Percentiles rank a stretch among this genome's conserved stretches.
These are phyloP conservation scores for Citrus trifoliata DNA, from an alignment of 345 rosid genomes.

Conservation along the genomic window DNA sequence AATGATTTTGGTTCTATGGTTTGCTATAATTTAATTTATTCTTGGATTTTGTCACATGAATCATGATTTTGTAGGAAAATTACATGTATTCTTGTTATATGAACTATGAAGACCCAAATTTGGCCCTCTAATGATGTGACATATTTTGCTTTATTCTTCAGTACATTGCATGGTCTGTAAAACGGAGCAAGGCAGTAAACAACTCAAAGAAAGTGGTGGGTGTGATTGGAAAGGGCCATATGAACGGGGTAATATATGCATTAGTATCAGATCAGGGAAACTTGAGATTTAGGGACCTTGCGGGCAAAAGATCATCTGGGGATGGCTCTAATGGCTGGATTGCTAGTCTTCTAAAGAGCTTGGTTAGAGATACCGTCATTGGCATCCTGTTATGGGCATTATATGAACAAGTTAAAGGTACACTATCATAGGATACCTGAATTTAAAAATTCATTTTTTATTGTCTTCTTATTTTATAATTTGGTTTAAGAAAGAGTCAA, in stretches of 20 bases:
- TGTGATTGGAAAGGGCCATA: constrained; percentile 79
- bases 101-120: neutral
- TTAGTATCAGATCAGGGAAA: constrained; percentile 68
- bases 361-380: constrained; percentile 47
- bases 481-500: too few relatives aligned
- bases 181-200: constrained; percentile 89
- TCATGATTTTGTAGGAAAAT: neutral
- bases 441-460: neutral
- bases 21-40: neutral
- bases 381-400: constrained; percentile 50
- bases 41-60: neutral
- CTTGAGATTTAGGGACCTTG: constrained; percentile 68
- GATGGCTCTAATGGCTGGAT: constrained; percentile 31
- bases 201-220: constrained; percentile 73
- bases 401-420: constrained; percentile 34
- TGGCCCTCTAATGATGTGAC: neutral
- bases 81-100: too few relatives aligned
- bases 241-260: constrained; percentile 83
- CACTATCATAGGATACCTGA: neutral
- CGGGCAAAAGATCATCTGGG: constrained; percentile 39
- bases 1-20: neutral
- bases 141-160: constrained; percentile 22
- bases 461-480: too few relatives aligned
- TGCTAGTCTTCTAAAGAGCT: constrained; percentile 29
- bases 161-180: constrained; percentile 91